A percentile compares a stretch with the other conserved stretches of the same genome.
phyloP scores from a whole-genome alignment of 2,329 filamentous ascomycete species.

The Samsoniella hepiali region DNA sequence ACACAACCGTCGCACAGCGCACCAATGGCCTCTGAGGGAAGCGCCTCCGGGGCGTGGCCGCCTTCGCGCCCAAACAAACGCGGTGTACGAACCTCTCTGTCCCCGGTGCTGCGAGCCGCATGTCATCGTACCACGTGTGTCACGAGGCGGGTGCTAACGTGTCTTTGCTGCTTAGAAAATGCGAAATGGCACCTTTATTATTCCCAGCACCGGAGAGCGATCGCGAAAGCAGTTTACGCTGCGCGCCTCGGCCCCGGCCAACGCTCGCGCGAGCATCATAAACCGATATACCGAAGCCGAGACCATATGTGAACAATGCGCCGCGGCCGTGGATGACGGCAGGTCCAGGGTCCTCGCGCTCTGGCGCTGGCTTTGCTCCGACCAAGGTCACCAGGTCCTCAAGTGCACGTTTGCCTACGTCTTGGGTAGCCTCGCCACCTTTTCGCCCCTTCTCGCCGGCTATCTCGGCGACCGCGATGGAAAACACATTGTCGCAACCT shows the following conservation, averaged over 20 bases:
- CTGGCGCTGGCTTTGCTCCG: slow-evolving; percentile 64
- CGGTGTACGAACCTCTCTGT: slow-evolving; percentile 1
- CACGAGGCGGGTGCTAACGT: not conserved
- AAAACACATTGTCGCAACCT: slow-evolving; percentile 89
- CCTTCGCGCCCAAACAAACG: slow-evolving; percentile 15
- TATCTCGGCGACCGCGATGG: slow-evolving; percentile 81
- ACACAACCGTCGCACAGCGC: not conserved
- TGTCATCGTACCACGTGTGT: not conserved
- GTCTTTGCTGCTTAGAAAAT: slow-evolving; percentile 56
- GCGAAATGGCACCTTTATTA: slow-evolving; percentile 80
- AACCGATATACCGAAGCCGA: slow-evolving; percentile 20
- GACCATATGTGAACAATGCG: slow-evolving; percentile 20
- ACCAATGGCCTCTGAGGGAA: slow-evolving; percentile 14
- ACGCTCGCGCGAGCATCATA: slow-evolving; percentile 27
- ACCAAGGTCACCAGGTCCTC: slow-evolving; percentile 73
- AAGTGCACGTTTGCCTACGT: slow-evolving; percentile 92
- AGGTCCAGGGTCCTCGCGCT: slow-evolving; percentile 39
- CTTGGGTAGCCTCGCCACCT: slow-evolving; percentile 81
- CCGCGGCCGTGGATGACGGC: slow-evolving; percentile 18
- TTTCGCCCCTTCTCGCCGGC: slow-evolving; percentile 67
- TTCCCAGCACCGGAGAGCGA: slow-evolving; percentile 82
- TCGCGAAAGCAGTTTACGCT: slow-evolving; percentile 77
- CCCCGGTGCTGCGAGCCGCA: not conserved
- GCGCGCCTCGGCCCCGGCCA: slow-evolving; percentile 45
- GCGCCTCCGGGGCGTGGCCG: slow-evolving; percentile 15